phyloP scores from a whole-genome alignment of 73 alveolate genomes.

The Paramecium sonneborni region DNA sequence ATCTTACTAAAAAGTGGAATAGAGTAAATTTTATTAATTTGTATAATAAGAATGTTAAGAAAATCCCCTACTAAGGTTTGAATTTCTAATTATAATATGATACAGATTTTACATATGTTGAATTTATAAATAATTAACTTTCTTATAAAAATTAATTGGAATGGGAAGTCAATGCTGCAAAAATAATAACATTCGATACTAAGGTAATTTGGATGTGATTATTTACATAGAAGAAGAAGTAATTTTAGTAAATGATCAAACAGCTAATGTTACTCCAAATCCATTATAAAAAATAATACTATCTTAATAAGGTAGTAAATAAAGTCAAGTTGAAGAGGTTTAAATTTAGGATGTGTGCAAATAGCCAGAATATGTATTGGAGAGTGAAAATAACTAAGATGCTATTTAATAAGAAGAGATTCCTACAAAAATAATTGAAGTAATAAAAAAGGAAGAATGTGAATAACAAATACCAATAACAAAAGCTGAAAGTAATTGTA shows the following conservation, averaged over 20 bases:
- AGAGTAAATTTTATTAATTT: neutral
- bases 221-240: conserved; percentile 6
- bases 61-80: neutral
- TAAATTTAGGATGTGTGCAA: neutral
- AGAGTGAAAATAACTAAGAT: neutral
- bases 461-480: neutral
- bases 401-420: neutral
- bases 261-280: conserved; percentile 24
- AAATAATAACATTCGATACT: neutral
- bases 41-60: neutral
- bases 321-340: neutral
- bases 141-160: neutral
- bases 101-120: neutral
- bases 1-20: neutral
- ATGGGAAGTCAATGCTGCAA: conserved; percentile 59
- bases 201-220: neutral
- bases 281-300: neutral
- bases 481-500: neutral
- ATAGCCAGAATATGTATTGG: neutral
- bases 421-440: neutral
- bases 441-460: neutral
- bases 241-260: neutral
- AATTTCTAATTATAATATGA: neutral
- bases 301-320: conserved; percentile 38
- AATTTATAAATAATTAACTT: neutral